These are phyloP conservation scores for Tephrocybe sp. DNA, from an alignment of 768 basidiomycete genomes.

Conservation along the genomic window DNA sequence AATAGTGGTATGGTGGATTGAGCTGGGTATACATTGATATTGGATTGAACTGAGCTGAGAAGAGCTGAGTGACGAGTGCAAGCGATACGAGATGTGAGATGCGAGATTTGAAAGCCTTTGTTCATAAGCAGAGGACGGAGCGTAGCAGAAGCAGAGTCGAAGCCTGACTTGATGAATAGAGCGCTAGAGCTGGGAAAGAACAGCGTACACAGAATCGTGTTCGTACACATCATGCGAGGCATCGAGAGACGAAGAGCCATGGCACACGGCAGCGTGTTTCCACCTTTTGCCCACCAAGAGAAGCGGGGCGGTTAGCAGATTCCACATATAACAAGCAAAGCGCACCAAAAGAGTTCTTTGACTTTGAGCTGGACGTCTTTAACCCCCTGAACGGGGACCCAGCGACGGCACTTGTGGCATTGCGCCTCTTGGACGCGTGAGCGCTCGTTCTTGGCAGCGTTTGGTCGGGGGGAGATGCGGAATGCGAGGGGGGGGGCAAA, in stretches of 20 bases:
- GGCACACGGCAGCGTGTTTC: slow-evolving; percentile 83
- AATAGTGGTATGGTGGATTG: too few species aligned
- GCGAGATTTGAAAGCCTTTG: too few species aligned
- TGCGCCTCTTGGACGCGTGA: slow-evolving; percentile 59
- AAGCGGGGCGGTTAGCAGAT: not conserved
- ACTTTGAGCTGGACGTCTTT: slow-evolving; percentile 77
- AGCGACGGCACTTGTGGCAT: slow-evolving; percentile 75
- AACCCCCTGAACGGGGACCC: slow-evolving; percentile 70
- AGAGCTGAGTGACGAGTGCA: too few species aligned
- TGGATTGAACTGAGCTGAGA: too few species aligned
- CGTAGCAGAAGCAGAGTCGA: too few species aligned
- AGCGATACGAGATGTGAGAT: too few species aligned
- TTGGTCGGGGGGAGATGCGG: slow-evolving; percentile 41
- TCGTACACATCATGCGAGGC: too few species aligned
- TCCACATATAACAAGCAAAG: not conserved
- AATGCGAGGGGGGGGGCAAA: slow-evolving; percentile 76
- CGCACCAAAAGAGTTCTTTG: slow-evolving; percentile 74
- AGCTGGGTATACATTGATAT: too few species aligned
- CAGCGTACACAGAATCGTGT: too few species aligned
- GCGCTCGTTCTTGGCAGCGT: slow-evolving; percentile 60
- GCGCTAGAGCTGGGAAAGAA: too few species aligned
- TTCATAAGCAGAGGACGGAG: too few species aligned
- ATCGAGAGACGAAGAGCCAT: slow-evolving; percentile 52
- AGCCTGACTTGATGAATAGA: too few species aligned
- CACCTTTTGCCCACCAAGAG: slow-evolving; percentile 49